Conservation (phyloP, 2,329 filamentous ascomycete genomes). For the Paraconiothyrium sp. region DNA sequence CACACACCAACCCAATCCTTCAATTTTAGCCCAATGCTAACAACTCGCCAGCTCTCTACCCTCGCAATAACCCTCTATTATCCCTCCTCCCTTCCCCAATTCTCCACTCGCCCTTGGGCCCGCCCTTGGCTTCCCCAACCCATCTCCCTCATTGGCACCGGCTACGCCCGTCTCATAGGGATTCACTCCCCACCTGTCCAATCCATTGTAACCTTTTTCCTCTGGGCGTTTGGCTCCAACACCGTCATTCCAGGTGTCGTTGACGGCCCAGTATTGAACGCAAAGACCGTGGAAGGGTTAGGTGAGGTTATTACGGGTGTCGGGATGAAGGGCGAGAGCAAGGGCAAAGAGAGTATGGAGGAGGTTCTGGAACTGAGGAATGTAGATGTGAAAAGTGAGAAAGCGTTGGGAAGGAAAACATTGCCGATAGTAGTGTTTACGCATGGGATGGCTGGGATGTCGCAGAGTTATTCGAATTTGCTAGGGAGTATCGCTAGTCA, state of each 20-base stretch:
- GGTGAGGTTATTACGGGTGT: conserved; percentile 11
- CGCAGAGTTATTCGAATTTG: conserved; percentile 58
- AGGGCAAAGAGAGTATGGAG: conserved; percentile 29
- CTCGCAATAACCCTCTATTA: conserved; percentile 59
- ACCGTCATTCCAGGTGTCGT: conserved; percentile 56
- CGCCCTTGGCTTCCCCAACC: conserved; percentile 58
- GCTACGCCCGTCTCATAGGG: conserved; percentile 55
- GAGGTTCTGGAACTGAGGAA: conserved; percentile 22
- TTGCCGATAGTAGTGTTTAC: conserved; percentile 58
- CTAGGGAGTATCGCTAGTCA: conserved; percentile 57
- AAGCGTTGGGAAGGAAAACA: conserved; percentile 27
- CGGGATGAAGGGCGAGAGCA: conserved; percentile 16
- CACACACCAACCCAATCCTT: no score
- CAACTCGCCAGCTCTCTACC: conserved; percentile 45
- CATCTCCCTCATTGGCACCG: conserved; percentile 53
- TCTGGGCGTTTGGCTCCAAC: conserved; percentile 55
- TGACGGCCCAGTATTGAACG: conserved; percentile 52
- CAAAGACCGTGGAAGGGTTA: conserved; percentile 15
- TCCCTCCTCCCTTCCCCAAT: conserved; percentile 46
- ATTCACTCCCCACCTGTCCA: conserved; percentile 50
- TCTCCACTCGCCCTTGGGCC: conserved; percentile 40
- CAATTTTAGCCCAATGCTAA: not conserved
- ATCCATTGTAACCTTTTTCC: conserved; percentile 50
- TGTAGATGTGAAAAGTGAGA: conserved; percentile 39
- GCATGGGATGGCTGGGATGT: conserved; percentile 58